Base-by-base conservation (phyloP, 164 flowering plant genomes). In the Nelumbo lutea region DNA sequence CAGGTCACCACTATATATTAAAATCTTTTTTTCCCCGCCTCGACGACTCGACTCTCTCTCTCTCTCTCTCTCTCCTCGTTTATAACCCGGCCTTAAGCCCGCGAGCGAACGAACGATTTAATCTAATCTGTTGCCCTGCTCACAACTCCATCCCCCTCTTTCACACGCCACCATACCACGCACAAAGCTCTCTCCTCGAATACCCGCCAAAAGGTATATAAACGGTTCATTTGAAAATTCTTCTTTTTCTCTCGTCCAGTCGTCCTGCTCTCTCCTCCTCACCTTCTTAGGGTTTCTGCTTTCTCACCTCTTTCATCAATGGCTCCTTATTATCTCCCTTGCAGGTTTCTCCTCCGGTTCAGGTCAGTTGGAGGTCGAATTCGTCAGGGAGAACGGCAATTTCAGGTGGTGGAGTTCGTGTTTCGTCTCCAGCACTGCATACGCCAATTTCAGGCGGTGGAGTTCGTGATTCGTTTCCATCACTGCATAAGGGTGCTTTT, bases 201-300 rank as follows among this genome's bases (percentile, higher is more conserved):
- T 72, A 81, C 84, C 84, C 84, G 84, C 84, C 79, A 74, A 78
- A 76, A 72, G 67, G 66, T 44, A 58, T 68, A 59, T 62, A 61
- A 71, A 71, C 72, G 39, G 44, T 68, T 66, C 53, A 15, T 41
- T 45, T 72, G 59, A 63, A 59, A 41, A 47, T 44, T 27, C 72
- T 47, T 46, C n/a, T 46, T 53, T 51, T 68, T 59, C 56, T 52
- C 56, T 50, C 55, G 43, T 45, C 50, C 55, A 44, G 10, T 9
- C 57, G 46, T 52, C 46, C 53, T 5, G 65, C 53, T 50, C 43
- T 64, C 67, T 47, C 51, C 38, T 10, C 48, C 53, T 51, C 42
- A 59, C 51, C 45, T 38, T 27, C 39, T 50, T 74, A 64, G 77
- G 73, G 73, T 73, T 73, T 72, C 47, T 41, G 10, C 14, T n/a